These are phyloP conservation scores for Solanum arcanum DNA, from an alignment of 257 asterid genomes.

Conservation along the genomic window DNA sequence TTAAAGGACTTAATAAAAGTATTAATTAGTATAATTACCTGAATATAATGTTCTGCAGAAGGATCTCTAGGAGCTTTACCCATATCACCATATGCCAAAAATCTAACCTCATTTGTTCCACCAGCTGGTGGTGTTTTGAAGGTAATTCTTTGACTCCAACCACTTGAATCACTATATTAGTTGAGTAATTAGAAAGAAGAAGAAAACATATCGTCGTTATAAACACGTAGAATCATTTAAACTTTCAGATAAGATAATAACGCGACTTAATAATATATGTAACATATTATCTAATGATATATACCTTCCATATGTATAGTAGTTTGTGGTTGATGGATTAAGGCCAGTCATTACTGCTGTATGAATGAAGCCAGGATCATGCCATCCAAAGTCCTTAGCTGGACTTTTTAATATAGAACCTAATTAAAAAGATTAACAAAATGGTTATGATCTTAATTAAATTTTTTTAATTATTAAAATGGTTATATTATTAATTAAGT, in stretches of 20 bases:
- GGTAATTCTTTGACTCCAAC: constrained; percentile 55
- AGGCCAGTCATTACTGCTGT: constrained; percentile 60
- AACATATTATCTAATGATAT: background rate
- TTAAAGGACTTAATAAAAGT: background rate
- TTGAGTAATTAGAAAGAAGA: background rate
- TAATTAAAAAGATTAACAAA: background rate
- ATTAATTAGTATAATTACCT: constrained; percentile 20
- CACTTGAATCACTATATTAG: constrained; percentile 37
- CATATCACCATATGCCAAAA: constrained; percentile 84
- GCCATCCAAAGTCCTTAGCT: constrained; percentile 88
- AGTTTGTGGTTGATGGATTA: constrained; percentile 28
- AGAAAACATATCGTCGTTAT: background rate
- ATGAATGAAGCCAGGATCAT: constrained; percentile 85
- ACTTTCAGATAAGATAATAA: background rate
- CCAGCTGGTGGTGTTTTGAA: constrained; percentile 66
- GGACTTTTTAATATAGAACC: constrained; percentile 37
- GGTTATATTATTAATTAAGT: background rate
- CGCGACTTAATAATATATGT: background rate
- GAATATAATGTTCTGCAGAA: constrained; percentile 67
- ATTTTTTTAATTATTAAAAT: too few species aligned
- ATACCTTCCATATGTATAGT: background rate
- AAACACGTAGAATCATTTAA: background rate
- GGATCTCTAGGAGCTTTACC: constrained; percentile 82
- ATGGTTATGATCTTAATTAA: background rate
- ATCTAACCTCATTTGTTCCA: constrained; percentile 48